A percentile compares a stretch with the other conserved stretches of the same genome.
Evolutionary conservation across 352 stramenopile species (phyloP).

Genomic region (Pythium diclinum): DNA sequence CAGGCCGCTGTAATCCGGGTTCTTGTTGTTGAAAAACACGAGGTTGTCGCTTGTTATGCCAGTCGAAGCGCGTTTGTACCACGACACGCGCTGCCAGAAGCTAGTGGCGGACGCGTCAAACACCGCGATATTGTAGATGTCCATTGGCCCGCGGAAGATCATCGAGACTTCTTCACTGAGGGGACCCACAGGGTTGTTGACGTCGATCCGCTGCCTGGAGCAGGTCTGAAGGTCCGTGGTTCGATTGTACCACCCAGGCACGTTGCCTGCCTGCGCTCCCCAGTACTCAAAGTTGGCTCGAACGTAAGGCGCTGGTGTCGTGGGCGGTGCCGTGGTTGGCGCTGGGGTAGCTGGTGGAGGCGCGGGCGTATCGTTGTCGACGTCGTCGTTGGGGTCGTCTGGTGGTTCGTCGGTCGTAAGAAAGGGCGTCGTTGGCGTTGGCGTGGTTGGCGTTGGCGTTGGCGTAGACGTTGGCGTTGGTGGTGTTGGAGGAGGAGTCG

Average conservation of each 20-base stretch:
- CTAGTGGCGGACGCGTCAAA: conserved; percentile 22
- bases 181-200: conserved; percentile 31
- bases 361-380: not conserved
- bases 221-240: conserved; percentile 13
- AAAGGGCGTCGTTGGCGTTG: not conserved
- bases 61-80: conserved; percentile 31
- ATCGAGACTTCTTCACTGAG: conserved; percentile 55
- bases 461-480: not conserved
- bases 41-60: conserved; percentile 37
- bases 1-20: conserved; percentile 53
- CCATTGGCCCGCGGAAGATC: conserved; percentile 56
- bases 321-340: not conserved
- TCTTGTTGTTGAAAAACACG: conserved; percentile 76
- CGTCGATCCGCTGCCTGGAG: not conserved
- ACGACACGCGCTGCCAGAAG: conserved; percentile 47
- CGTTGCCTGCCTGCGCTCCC: conserved; percentile 18
- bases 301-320: not conserved
- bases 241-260: conserved; percentile 18
- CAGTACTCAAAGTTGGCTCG: conserved; percentile 21
- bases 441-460: not conserved
- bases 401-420: not conserved
- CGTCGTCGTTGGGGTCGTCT: not conserved
- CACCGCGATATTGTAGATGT: conserved; percentile 62
- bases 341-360: not conserved
- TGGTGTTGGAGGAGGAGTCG: not conserved